These are phyloP conservation scores for Botryosphaeria agaves DNA, from an alignment of 2,329 filamentous ascomycete species.

Conservation along the genomic window DNA sequence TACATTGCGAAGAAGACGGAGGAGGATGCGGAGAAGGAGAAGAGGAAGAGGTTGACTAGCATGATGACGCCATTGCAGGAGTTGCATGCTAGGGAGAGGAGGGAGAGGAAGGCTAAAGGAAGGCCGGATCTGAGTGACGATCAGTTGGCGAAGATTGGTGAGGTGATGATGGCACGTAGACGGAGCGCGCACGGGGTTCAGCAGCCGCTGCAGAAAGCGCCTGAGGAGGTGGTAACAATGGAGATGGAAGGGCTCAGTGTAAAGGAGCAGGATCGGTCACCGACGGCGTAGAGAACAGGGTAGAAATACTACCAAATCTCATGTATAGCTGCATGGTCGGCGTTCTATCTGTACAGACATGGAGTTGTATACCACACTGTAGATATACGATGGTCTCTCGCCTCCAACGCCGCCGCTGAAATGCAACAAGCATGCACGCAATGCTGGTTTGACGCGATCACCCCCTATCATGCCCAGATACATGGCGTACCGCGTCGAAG, in stretches of 20 bases:
- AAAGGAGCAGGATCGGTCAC: background rate
- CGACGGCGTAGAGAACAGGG: background rate
- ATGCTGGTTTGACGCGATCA: background rate
- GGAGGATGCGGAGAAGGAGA: conserved; percentile 33
- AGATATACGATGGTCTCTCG: background rate
- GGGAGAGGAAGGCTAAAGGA: conserved; percentile 19
- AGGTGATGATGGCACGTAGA: conserved; percentile 17
- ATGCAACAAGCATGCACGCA: background rate
- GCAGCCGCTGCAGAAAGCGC: background rate
- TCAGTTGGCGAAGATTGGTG: conserved; percentile 23
- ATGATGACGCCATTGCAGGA: conserved; percentile 31
- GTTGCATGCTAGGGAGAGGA: conserved; percentile 16
- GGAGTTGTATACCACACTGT: background rate
- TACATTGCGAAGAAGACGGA: conserved; percentile 49
- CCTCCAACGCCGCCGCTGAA: background rate
- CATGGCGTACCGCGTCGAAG: too few species aligned
- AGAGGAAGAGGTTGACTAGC: conserved; percentile 20
- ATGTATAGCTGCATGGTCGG: background rate
- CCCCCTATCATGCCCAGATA: conserved; percentile 5
- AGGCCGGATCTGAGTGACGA: conserved; percentile 17
- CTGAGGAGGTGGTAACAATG: background rate
- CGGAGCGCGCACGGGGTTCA: background rate
- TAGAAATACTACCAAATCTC: too few species aligned
- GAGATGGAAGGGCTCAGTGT: background rate
- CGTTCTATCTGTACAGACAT: background rate